Evolutionary conservation across 495 filamentous ascomycete genomes (phyloP).

Genomic region (Xylaria cubensis): DNA sequence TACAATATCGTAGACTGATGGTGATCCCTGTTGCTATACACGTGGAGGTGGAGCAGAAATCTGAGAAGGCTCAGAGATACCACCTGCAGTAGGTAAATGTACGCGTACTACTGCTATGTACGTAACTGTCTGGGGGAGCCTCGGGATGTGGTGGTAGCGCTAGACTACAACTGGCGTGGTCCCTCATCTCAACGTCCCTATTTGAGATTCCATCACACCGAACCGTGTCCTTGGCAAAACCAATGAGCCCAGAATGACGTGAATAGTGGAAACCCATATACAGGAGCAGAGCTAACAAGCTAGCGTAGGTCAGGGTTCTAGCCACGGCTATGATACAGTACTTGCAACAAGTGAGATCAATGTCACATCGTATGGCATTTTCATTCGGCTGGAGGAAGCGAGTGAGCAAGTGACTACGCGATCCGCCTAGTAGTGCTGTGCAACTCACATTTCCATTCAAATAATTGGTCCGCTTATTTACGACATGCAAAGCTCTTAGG

Average conservation of each 20-base stretch:
- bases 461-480: not conserved
- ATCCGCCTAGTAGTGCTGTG: slow-evolving; percentile 14
- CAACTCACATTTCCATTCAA: slow-evolving; percentile 3
- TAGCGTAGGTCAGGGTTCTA: not conserved
- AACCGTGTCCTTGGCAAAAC: slow-evolving; percentile 15
- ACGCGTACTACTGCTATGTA: not conserved
- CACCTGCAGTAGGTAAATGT: slow-evolving; percentile 1
- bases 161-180: not conserved
- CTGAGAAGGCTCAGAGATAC: not conserved
- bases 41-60: slow-evolving; percentile 1
- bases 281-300: not conserved
- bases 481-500: not conserved
- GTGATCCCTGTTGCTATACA: slow-evolving; percentile 3
- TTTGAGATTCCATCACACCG: slow-evolving; percentile 16
- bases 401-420: slow-evolving; percentile 4
- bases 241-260: slow-evolving; percentile 5
- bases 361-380: not conserved
- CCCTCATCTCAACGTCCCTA: not conserved
- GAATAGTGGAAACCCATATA: not conserved
- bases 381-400: not conserved
- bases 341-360: slow-evolving; percentile 11
- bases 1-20: not conserved
- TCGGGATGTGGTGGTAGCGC: not conserved
- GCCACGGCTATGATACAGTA: not conserved
- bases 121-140: not conserved